phyloP scores from a whole-genome alignment of 768 basidiomycete genomes.

The Suillus ampliporus region DNA sequence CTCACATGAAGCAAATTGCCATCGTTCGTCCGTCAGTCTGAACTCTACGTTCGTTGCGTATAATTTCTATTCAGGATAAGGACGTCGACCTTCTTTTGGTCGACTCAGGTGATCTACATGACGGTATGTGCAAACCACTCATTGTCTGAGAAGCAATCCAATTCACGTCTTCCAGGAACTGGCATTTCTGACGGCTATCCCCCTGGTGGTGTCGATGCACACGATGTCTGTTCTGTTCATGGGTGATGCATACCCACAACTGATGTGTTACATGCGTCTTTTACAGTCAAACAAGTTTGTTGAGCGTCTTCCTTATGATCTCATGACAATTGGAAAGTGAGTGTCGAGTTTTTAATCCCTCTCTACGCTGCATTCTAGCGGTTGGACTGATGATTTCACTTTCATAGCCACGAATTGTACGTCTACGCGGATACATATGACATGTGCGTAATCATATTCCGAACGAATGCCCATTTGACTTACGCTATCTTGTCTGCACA shows the following conservation, averaged over 20 bases:
- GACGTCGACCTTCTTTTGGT: conserved; percentile 85
- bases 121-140: conserved; percentile 45
- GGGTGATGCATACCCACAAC: not conserved
- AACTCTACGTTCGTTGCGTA: not conserved
- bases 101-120: conserved; percentile 79
- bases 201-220: conserved; percentile 69
- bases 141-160: not conserved
- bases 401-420: conserved; percentile 79
- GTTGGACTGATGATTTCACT: conserved; percentile 2
- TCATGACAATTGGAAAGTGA: conserved; percentile 85
- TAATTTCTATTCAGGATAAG: conserved; percentile 46
- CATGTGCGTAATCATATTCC: conserved; percentile 48
- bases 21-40: conserved; percentile 41
- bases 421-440: conserved; percentile 68
- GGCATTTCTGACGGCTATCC: conserved; percentile 81
- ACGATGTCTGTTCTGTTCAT: conserved; percentile 53
- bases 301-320: conserved; percentile 77
- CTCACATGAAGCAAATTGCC: conserved; percentile 81
- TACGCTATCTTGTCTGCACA: no score
- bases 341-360: conserved; percentile 13
- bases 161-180: conserved; percentile 54
- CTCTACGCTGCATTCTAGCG: not conserved
- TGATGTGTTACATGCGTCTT: not conserved
- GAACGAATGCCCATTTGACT: not conserved
- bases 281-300: conserved; percentile 75